Base-by-base conservation (phyloP, 306 rosid species). In the Cicer chorassanicum region DNA sequence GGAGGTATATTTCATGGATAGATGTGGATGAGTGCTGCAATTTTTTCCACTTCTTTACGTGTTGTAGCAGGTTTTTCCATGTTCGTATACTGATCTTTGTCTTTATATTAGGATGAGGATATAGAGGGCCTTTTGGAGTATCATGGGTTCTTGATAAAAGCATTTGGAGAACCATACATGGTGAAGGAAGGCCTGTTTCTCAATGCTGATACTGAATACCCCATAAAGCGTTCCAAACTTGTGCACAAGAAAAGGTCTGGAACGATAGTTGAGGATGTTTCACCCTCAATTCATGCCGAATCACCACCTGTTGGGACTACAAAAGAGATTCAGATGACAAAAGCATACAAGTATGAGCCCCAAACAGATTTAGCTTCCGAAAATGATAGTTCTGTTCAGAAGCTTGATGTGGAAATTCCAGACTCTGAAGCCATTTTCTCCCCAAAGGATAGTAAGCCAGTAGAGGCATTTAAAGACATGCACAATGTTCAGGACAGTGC, bases 171-270 rank as follows among this genome's bases (percentile, higher is more conserved):
- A 78, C 89, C 95, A 51, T 92, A 88, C 78, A 85, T 86, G 88
- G 96, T 94, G 80, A 92, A 88, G 83, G 99, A 90, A 61, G 97
- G 99, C 38, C 89, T 83, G 62, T 92, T 94, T 90, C 84, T 89
- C 66, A 90, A 89, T 74, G 81, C 68, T 36, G 89, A 84, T 83
- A 86, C 75, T 75, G 99, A 90, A 79, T 88, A 84, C 84, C 88
- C 95, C 87, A 92, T 92, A 12, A 92, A 88, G 88, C 69, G 97
- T 81, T 92, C 99, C 51, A 82, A 84, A 74, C 97, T 94, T 40
- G 99, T 92, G 45, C 87, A 73, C 71, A 82, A 70, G 68, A 94
- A 92, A 88, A 89, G 85, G 88, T 90, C 97, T 63, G 80, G 61
- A 55, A 82, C 42, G 68, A 85, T 94, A 82, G 56, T 82, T 2